These are phyloP conservation scores for Phytopythium boreale DNA, from an alignment of 352 stramenopile genomes.

Conservation along the genomic window DNA sequence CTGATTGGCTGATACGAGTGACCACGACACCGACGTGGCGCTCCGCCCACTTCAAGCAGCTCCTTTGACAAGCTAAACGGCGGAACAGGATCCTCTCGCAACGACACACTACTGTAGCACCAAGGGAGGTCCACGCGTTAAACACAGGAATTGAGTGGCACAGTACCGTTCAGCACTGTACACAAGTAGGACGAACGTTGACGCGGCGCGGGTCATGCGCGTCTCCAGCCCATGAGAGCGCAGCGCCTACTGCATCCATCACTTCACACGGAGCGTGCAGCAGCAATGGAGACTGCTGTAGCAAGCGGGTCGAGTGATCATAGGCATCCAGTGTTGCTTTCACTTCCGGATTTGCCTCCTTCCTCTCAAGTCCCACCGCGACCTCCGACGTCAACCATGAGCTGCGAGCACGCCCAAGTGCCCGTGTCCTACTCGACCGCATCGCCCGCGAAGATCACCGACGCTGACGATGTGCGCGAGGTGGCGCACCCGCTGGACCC, in stretches of 20 bases:
- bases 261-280: background rate
- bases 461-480: background rate
- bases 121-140: too few relatives aligned
- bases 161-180: too few relatives aligned
- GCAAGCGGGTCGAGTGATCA: background rate
- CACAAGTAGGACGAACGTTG: background rate
- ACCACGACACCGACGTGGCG: constrained; percentile 1
- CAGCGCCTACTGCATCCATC: background rate
- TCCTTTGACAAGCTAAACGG: constrained; percentile 3
- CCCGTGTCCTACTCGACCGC: background rate
- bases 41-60: constrained; percentile 1
- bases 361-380: background rate
- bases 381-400: background rate
- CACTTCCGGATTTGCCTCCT: background rate
- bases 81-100: background rate
- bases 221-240: background rate
- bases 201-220: constrained; percentile 3
- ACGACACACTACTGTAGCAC: too few relatives aligned
- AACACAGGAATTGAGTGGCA: too few relatives aligned
- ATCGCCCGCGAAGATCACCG: background rate
- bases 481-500: constrained; percentile 36
- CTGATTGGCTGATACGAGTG: background rate
- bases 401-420: background rate
- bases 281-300: background rate
- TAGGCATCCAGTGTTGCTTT: too few relatives aligned